phyloP scores from a whole-genome alignment of 768 basidiomycete genomes.

The Trametes elegans region DNA sequence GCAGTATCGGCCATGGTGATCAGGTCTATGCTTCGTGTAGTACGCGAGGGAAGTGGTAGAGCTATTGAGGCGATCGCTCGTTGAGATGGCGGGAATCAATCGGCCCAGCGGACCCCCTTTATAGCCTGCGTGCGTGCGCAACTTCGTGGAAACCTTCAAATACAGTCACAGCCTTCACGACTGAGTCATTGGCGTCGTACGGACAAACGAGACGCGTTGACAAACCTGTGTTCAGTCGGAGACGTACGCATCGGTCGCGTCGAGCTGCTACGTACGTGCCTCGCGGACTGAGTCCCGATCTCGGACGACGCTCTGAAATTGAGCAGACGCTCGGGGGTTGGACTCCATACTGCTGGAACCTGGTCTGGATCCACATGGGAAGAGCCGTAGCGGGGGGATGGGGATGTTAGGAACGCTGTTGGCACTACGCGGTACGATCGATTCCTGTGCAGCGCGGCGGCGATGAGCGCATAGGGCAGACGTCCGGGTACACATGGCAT shows the following conservation, averaged over 20 bases:
- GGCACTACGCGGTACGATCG: not conserved
- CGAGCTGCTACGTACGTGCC: not conserved
- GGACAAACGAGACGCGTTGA: conserved; percentile 8
- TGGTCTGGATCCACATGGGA: not conserved
- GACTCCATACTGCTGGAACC: not conserved
- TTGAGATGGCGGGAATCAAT: not conserved
- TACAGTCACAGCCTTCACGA: conserved; percentile 3
- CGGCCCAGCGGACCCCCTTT: not conserved
- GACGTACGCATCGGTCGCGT: not conserved
- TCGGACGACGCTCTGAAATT: conserved; percentile 3
- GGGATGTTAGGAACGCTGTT: conserved; percentile 15
- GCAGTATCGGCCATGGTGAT: conserved; percentile 1
- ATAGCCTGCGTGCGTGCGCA: not conserved
- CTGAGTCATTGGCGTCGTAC: conserved; percentile 11
- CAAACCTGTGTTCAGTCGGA: not conserved
- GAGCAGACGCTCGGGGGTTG: not conserved
- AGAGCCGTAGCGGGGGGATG: conserved; percentile 2
- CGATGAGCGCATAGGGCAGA: not conserved
- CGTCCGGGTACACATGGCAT: conserved; percentile 3
- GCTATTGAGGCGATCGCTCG: not conserved
- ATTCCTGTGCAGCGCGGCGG: not conserved
- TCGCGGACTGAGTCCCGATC: conserved; percentile 6
- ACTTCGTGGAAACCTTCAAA: not conserved
- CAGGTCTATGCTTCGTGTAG: not conserved
- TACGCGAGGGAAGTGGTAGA: not conserved